A percentile compares a stretch with the other conserved stretches of the same genome.
Conservation (phyloP, 148 eudicot genomes). For the Euryodendron excelsum region DNA sequence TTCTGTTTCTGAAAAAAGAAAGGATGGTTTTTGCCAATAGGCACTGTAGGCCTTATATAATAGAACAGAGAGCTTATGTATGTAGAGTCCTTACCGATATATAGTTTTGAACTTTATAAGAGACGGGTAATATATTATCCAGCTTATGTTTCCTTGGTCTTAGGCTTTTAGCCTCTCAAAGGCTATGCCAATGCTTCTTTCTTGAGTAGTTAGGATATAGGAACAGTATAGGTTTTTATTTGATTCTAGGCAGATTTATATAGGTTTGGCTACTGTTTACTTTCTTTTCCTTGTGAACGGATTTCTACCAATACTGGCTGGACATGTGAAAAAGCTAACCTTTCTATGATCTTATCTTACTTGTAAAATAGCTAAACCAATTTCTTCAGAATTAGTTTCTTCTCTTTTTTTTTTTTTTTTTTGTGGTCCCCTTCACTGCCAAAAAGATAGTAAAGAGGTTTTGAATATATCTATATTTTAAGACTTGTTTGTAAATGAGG, state of each 20-base stretch:
- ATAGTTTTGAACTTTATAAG: neutral
- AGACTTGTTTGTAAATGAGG: neutral
- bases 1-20: neutral
- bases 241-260: neutral
- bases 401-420: too few relatives aligned
- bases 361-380: too few relatives aligned
- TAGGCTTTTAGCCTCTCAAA: neutral
- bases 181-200: neutral
- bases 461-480: neutral
- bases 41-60: neutral
- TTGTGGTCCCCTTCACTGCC: neutral
- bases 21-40: neutral
- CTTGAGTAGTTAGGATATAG: neutral
- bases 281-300: neutral
- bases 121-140: neutral
- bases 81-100: neutral
- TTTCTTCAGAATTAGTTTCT: too few relatives aligned
- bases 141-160: neutral
- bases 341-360: neutral
- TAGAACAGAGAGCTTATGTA: neutral
- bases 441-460: neutral
- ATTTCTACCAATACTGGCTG: neutral
- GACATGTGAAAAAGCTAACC: neutral
- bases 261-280: neutral
- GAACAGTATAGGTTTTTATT: neutral